Conservation (phyloP, 805 yeast species). For the Osmozyma mogii region DNA sequence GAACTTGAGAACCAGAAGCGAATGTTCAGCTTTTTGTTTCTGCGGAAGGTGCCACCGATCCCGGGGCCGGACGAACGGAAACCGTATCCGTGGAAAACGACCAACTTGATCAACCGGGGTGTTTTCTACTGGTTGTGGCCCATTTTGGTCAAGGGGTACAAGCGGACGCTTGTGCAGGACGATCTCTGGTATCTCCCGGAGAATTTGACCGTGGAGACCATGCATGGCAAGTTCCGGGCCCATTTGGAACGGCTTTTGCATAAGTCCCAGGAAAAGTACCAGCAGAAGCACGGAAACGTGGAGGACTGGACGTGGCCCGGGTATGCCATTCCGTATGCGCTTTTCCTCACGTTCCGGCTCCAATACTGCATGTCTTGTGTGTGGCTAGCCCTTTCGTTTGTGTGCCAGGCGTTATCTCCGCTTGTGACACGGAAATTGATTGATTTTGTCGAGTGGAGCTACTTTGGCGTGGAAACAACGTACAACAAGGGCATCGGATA, state of each 20-base stretch:
- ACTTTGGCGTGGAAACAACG: constrained; percentile 31
- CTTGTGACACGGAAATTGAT: constrained; percentile 59
- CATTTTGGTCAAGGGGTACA: constrained; percentile 32
- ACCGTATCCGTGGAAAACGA: constrained; percentile 37
- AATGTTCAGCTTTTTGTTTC: constrained; percentile 41
- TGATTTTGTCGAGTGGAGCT: constrained; percentile 48
- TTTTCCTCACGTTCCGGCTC: constrained; percentile 42
- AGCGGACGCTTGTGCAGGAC: constrained; percentile 28
- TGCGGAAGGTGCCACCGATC: constrained; percentile 43
- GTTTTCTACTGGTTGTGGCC: constrained; percentile 36
- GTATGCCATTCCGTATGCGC: constrained; percentile 32
- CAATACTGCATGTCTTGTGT: constrained; percentile 35
- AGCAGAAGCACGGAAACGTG: constrained; percentile 5
- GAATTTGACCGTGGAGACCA: constrained; percentile 26
- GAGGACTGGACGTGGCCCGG: constrained; percentile 33
- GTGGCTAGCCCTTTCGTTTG: constrained; percentile 39
- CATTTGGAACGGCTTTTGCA: constrained; percentile 16
- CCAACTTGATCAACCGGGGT: constrained; percentile 26
- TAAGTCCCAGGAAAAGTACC: constrained; percentile 14
- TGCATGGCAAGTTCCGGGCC: constrained; percentile 23
- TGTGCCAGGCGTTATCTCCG: constrained; percentile 52
- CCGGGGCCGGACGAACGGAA: constrained; percentile 45
- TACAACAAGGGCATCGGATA: constrained; percentile 65
- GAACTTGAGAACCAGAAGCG: constrained; percentile 41
- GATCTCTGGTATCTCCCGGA: constrained; percentile 32